These are phyloP conservation scores for Nicotiana tomentosiformis DNA, from an alignment of 257 asterid genomes.

Conservation along the genomic window DNA sequence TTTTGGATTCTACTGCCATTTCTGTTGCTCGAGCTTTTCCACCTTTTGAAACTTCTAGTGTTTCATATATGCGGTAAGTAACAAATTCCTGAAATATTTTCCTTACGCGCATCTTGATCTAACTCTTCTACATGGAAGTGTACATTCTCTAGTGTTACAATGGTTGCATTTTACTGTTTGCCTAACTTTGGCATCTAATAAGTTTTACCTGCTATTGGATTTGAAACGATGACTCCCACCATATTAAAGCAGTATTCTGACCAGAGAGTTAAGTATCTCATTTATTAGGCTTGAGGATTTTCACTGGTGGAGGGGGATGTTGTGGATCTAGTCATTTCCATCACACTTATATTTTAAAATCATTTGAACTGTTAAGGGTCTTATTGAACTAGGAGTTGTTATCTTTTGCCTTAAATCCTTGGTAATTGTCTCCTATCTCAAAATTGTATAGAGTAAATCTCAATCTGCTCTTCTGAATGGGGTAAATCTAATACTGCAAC, in stretches of 20 bases:
- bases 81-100: background rate
- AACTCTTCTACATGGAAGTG: background rate
- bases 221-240: background rate
- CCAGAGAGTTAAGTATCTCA: background rate
- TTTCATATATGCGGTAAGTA: slow-evolving; percentile 65
- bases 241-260: background rate
- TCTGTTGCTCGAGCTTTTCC: slow-evolving; percentile 46
- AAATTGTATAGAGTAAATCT: background rate
- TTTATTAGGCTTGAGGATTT: background rate
- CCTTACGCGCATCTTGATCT: background rate
- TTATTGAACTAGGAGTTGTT: background rate
- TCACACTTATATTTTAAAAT: background rate
- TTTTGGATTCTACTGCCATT: slow-evolving; percentile 66
- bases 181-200: background rate
- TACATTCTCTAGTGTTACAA: background rate
- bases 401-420: background rate
- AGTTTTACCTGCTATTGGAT: background rate
- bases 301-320: background rate
- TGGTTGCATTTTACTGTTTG: background rate
- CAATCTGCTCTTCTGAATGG: background rate
- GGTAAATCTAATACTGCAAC: background rate
- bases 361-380: background rate
- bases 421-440: background rate
- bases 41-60: slow-evolving; percentile 44
- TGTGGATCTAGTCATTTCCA: background rate